Evolutionary conservation across 495 filamentous ascomycete species (phyloP).

Genomic region (Talaromyces liani): DNA sequence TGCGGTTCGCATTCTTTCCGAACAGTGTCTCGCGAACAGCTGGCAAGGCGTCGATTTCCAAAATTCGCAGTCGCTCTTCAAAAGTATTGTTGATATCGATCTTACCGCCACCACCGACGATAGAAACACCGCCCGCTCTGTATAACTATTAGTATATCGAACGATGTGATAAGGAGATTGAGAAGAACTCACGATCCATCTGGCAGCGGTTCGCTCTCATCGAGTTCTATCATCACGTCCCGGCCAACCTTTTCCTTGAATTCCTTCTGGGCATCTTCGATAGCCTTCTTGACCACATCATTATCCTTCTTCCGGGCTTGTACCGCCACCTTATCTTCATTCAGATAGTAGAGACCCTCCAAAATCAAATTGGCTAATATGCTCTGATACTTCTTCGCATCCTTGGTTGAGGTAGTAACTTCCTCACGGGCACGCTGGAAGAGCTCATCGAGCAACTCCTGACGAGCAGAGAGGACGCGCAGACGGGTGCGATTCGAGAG

Average conservation of each 20-base stretch:
- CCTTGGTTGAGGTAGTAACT: conserved; percentile 52
- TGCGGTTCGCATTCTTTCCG: conserved; percentile 86
- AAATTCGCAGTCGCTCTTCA: conserved; percentile 78
- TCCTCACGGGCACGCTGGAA: conserved; percentile 70
- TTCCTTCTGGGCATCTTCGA: conserved; percentile 64
- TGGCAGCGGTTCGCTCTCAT: conserved; percentile 71
- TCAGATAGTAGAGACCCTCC: conserved; percentile 82
- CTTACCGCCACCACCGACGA: conserved; percentile 79
- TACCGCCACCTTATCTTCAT: conserved; percentile 67
- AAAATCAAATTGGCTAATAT: conserved; percentile 74
- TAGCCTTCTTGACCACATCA: conserved; percentile 63
- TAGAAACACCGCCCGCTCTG: conserved; percentile 76
- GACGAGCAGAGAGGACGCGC: conserved; percentile 73
- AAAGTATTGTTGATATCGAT: conserved; percentile 99
- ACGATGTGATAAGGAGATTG: conserved; percentile 2
- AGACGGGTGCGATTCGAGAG: conserved; percentile 92
- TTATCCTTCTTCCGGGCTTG: conserved; percentile 74
- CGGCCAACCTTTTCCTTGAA: conserved; percentile 66
- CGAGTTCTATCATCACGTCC: conserved; percentile 60
- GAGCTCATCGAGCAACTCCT: conserved; percentile 86
- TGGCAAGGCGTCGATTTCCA: conserved; percentile 78
- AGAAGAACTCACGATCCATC: conserved; percentile 69
- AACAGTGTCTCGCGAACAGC: conserved; percentile 79
- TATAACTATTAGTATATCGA: conserved; percentile 1
- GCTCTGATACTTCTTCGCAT: conserved; percentile 63